phyloP scores from a whole-genome alignment of 1,284 basidiomycete species.

The Naganishia liquefaciens region DNA sequence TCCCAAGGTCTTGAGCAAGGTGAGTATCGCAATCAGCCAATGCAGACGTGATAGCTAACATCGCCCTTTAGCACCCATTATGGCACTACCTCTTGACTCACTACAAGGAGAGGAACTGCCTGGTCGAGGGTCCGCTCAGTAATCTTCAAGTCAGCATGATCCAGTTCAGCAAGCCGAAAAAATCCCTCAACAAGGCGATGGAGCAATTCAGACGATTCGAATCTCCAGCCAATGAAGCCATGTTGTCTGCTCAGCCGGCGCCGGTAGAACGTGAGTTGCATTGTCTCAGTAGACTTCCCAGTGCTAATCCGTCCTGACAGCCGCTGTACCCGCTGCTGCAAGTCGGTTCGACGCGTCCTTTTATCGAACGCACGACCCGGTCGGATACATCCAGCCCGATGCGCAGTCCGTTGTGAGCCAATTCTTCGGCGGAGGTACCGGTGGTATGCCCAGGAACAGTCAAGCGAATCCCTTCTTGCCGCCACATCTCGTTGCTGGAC shows the following conservation, averaged over 20 bases:
- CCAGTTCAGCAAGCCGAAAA: slow-evolving; percentile 93
- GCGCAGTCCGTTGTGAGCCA: slow-evolving; percentile 91
- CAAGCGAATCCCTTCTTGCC: slow-evolving; percentile 63
- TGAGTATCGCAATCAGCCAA: slow-evolving; percentile 50
- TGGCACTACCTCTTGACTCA: slow-evolving; percentile 99
- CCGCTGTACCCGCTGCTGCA: slow-evolving; percentile 63
- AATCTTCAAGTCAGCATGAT: slow-evolving; percentile 98
- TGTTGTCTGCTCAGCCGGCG: slow-evolving; percentile 36
- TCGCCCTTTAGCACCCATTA: slow-evolving; percentile 73
- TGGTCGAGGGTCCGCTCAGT: slow-evolving; percentile 94
- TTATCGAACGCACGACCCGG: slow-evolving; percentile 90
- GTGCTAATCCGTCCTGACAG: slow-evolving; percentile 8
- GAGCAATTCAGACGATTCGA: slow-evolving; percentile 89
- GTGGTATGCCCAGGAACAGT: slow-evolving; percentile 63
- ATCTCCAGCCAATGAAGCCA: slow-evolving; percentile 63
- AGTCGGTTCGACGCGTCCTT: slow-evolving; percentile 91
- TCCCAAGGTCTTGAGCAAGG: slow-evolving; percentile 98
- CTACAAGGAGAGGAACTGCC: slow-evolving; percentile 91
- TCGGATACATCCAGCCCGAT: slow-evolving; percentile 92
- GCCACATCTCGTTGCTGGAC: slow-evolving; percentile 64
- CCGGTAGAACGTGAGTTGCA: slow-evolving; percentile 38
- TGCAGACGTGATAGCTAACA: slow-evolving; percentile 1
- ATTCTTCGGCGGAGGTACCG: slow-evolving; percentile 80
- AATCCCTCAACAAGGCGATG: slow-evolving; percentile 78
- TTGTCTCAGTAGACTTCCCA: slow-evolving; percentile 32